phyloP scores from a whole-genome alignment of 1,284 basidiomycete genomes.

The Lentinus polychrous region DNA sequence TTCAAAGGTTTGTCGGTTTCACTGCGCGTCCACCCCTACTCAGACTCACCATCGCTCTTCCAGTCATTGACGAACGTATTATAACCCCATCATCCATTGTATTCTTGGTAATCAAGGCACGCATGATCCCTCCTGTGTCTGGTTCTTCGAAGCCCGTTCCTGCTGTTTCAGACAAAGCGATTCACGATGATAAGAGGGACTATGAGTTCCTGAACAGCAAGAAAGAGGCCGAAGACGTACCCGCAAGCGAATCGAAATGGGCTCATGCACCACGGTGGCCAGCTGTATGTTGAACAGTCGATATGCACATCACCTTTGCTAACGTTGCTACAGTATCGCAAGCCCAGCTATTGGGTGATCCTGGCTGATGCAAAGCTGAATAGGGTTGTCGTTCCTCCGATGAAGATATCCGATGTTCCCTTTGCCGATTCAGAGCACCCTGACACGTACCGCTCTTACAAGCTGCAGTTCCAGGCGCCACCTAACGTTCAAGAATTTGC shows the following conservation, averaged over 20 bases:
- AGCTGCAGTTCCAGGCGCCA: conserved; percentile 93
- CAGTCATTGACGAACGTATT: conserved; percentile 87
- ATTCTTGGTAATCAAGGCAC: conserved; percentile 79
- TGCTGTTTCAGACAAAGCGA: conserved; percentile 41
- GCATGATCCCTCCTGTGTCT: conserved; percentile 46
- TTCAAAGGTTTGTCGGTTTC: conserved; percentile 69
- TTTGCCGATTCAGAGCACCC: conserved; percentile 49
- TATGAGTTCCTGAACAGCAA: conserved; percentile 61
- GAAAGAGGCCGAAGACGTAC: conserved; percentile 56
- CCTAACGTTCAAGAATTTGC: conserved; percentile 80
- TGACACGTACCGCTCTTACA: conserved; percentile 76
- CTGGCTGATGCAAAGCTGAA: conserved; percentile 89
- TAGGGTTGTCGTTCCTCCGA: conserved; percentile 86
- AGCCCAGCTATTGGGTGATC: conserved; percentile 88
- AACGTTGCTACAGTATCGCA: conserved; percentile 52
- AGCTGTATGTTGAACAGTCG: conserved; percentile 45
- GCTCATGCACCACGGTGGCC: conserved; percentile 94
- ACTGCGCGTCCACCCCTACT: not conserved
- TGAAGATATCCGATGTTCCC: conserved; percentile 80
- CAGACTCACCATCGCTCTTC: conserved; percentile 3
- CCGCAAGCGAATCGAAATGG: conserved; percentile 39
- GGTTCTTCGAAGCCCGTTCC: conserved; percentile 37
- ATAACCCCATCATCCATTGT: conserved; percentile 90
- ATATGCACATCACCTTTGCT: not conserved
- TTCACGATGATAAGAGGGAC: conserved; percentile 51